phyloP scores from a whole-genome alignment of 2,329 filamentous ascomycete species.

The Fusarium sp. region DNA sequence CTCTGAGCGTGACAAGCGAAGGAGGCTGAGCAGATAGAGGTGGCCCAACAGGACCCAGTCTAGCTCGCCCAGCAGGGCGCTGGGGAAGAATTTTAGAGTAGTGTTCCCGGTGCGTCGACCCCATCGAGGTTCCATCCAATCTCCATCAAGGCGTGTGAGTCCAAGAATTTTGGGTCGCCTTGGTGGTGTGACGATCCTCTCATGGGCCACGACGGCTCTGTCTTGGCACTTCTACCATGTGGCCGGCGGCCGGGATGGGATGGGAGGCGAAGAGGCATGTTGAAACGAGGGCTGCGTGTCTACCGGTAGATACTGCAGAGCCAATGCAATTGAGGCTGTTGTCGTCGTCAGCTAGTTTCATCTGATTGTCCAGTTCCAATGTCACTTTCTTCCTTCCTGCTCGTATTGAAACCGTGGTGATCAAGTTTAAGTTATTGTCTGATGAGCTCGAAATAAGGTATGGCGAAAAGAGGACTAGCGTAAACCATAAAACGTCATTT shows the following conservation, averaged over 20 bases:
- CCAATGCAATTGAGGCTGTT: neutral
- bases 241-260: neutral
- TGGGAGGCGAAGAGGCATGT: neutral
- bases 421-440: neutral
- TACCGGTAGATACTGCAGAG: neutral
- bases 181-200: slow-evolving; percentile 16
- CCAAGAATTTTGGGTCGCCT: neutral
- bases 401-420: neutral
- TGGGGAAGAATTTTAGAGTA: neutral
- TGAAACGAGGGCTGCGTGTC: neutral
- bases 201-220: slow-evolving; percentile 12
- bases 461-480: slow-evolving; percentile 7
- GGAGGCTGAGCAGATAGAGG: slow-evolving; percentile 12
- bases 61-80: neutral
- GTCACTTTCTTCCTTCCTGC: too few species aligned
- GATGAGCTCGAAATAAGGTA: slow-evolving; percentile 14
- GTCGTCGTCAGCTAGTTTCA: neutral
- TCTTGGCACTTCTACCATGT: slow-evolving; percentile 12
- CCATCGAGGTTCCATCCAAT: neutral
- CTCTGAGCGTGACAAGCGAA: neutral
- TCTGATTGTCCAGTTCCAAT: neutral
- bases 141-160: neutral
- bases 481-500: neutral
- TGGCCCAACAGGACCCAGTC: neutral
- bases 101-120: neutral